A percentile compares a stretch with the other conserved stretches of the same genome.
Evolutionary conservation across 139 green algal species (phyloP).

Genomic region (Tetraselmis chui): DNA sequence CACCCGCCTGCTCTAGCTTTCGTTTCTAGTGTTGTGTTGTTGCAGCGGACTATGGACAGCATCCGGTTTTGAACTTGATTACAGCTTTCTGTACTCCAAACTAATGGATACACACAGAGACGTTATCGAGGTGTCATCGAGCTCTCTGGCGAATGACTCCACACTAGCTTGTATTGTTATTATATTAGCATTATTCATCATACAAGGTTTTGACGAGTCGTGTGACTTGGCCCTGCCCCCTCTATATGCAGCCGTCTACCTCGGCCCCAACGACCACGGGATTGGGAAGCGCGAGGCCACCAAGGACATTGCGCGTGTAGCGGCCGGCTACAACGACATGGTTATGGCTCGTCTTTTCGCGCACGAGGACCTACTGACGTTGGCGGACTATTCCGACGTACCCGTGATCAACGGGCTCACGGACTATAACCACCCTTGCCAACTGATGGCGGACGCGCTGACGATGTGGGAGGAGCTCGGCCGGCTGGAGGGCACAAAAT

Average conservation of each 20-base stretch:
- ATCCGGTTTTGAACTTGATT: too few relatives aligned
- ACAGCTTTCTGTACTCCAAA: too few relatives aligned
- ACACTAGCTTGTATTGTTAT: too few relatives aligned
- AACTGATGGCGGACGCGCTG: constrained; percentile 93
- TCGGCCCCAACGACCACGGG: constrained; percentile 90
- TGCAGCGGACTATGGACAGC: too few relatives aligned
- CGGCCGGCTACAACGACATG: constrained; percentile 93
- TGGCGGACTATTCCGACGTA: constrained; percentile 71
- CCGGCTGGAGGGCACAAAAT: constrained; percentile 73
- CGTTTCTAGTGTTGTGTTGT: too few relatives aligned
- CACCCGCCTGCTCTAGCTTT: too few relatives aligned
- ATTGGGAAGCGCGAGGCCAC: constrained; percentile 93
- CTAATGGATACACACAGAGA: too few relatives aligned
- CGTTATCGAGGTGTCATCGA: too few relatives aligned
- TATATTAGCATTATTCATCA: too few relatives aligned
- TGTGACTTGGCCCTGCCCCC: too few relatives aligned
- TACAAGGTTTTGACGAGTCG: too few relatives aligned
- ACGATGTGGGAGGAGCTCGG: constrained; percentile 78
- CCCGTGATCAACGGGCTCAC: constrained; percentile 97
- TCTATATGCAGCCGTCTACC: constrained; percentile 84
- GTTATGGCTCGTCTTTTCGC: constrained; percentile 98
- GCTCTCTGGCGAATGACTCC: too few relatives aligned
- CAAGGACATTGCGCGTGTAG: constrained; percentile 89
- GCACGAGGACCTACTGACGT: constrained; percentile 87
- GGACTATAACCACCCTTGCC: constrained; percentile 99